Base-by-base conservation (phyloP, 768 basidiomycete species). In the Tephrocybe rancida region DNA sequence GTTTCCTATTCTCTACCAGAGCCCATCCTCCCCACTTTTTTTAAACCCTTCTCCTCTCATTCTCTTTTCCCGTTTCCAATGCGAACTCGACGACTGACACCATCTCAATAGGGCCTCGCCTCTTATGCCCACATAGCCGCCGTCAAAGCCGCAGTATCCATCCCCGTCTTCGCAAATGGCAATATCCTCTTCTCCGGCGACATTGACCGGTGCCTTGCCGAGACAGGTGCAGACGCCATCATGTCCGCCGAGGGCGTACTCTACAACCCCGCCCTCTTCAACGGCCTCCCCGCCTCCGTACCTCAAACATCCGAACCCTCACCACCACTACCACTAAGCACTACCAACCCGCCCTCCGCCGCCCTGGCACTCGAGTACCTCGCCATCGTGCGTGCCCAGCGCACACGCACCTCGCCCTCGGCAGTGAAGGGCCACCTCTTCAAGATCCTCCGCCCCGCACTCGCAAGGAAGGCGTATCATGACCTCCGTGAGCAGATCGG, bases 91-190 rank as follows among this genome's bases (percentile, higher is more conserved):
- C n/a, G 39, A 44, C 9, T 18, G 30, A 32, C 30, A 7, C 13
- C 13, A n/a, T 19, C 24, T 21, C 24, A 7, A 8, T 60, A 90
- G 87, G 95, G 95, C 16, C 69, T 95, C 10, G 94, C 94, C 5
- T 91, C 92, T 62, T 97, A 91, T 90, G 74, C 73, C 22, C 88
- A 97, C 69, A 98, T 99, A 64, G 82, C 81, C 7, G 91, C 92
- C 0, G 94, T 99, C 61, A 97, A 95, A 68, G 70, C 89, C 60
- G 90, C 92, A 0, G 91, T 98, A 34, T 85, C 83, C 0, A 83
- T 99, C 0, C 96, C 96, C 3, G 94, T 98, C 4, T 92, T 99
- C 67, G 95, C 97, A 0, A 99, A 99, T 68, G 97, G 97, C 24
- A 98, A 98, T 67, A 84, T 98, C 53, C 84, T 97, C 10, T 92